These are phyloP conservation scores for Canariomyces notabilis DNA, from an alignment of 2,329 filamentous ascomycete species.

Conservation along the genomic window DNA sequence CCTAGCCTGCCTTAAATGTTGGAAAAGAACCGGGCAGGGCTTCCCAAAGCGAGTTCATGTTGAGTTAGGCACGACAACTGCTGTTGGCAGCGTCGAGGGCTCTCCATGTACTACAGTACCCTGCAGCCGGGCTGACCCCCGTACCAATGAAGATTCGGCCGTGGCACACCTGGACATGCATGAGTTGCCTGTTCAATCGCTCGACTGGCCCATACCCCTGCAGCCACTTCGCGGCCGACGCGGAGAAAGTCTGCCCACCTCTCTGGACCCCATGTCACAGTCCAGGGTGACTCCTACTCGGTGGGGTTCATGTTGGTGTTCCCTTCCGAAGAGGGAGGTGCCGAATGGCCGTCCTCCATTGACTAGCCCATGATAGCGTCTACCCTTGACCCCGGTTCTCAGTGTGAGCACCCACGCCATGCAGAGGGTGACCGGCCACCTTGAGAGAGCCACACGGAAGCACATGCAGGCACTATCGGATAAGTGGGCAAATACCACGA, in stretches of 20 bases:
- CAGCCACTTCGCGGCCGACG: conserved; percentile 25
- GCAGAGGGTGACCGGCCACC: conserved; percentile 20
- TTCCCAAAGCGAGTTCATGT: conserved; percentile 25
- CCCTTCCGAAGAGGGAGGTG: conserved; percentile 28
- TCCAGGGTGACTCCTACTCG: conserved; percentile 10
- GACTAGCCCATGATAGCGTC: conserved; percentile 29
- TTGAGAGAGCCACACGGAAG: conserved; percentile 12
- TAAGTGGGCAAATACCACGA: conserved; percentile 23
- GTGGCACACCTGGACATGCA: conserved; percentile 24
- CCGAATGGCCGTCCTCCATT: conserved; percentile 20
- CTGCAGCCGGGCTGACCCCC: conserved; percentile 22
- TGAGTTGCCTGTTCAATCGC: conserved; percentile 31
- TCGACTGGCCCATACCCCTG: conserved; percentile 28
- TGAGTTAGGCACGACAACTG: conserved; percentile 15
- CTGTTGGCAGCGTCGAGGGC: conserved; percentile 14
- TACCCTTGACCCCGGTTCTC: conserved; percentile 17
- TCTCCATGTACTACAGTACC: conserved; percentile 22
- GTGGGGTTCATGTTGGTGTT: conserved; percentile 29
- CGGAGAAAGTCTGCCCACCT: conserved; percentile 19
- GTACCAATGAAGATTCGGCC: conserved; percentile 27
- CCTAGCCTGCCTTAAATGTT: too few relatives aligned
- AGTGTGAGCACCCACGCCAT: conserved; percentile 23
- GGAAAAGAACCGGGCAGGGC: too few relatives aligned
- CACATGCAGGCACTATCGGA: conserved; percentile 14
- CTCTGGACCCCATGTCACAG: conserved; percentile 22